phyloP scores from a whole-genome alignment of 2,329 filamentous ascomycete genomes.

The Cercospora canescens region DNA sequence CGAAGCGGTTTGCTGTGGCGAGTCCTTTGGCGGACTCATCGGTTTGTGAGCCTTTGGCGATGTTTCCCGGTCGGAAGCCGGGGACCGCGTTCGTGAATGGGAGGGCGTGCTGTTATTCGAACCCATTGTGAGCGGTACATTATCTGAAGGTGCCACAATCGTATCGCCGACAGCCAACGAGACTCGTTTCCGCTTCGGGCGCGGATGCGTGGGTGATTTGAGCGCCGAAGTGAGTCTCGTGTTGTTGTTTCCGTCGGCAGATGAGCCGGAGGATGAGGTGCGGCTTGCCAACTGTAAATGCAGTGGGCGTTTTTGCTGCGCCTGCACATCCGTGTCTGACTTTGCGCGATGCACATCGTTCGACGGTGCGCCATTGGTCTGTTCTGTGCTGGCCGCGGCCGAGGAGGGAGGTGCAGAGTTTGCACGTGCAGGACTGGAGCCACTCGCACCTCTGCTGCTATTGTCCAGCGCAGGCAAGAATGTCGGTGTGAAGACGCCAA shows the following conservation, averaged over 20 bases:
- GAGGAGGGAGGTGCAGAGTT: conserved; percentile 29
- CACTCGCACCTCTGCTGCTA: not conserved
- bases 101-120: conserved; percentile 32
- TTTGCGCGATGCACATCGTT: conserved; percentile 24
- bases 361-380: not conserved
- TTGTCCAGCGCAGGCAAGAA: conserved; percentile 37
- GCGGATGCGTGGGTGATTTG: conserved; percentile 33
- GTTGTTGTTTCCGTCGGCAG: conserved; percentile 32
- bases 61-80: conserved; percentile 6
- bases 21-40: conserved; percentile 1
- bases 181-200: conserved; percentile 35
- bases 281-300: conserved; percentile 33
- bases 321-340: conserved; percentile 32
- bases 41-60: not conserved
- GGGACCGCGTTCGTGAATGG: conserved; percentile 31
- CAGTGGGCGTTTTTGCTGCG: conserved; percentile 32
- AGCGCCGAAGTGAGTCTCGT: conserved; percentile 37
- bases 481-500: conserved; percentile 39
- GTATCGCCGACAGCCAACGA: conserved; percentile 37
- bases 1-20: conserved; percentile 6
- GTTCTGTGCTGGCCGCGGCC: not conserved
- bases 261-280: conserved; percentile 39
- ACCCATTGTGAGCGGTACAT: conserved; percentile 29
- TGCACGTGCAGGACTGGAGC: conserved; percentile 21
- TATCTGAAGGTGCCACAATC: conserved; percentile 39